Base-by-base conservation (phyloP, 1,284 basidiomycete genomes). In the Austroboletus novae-zelandiae region DNA sequence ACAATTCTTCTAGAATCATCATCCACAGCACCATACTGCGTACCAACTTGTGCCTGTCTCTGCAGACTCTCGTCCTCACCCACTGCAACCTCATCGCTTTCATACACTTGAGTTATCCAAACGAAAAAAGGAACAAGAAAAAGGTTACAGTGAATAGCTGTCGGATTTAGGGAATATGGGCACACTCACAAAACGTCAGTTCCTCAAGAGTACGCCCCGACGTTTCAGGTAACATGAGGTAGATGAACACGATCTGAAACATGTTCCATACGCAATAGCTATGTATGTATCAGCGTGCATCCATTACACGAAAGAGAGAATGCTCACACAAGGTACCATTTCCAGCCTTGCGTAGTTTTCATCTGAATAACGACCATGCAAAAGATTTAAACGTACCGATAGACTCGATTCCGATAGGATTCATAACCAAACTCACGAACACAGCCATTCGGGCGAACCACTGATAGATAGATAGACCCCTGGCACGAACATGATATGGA, bases 171-270 rank as follows among this genome's bases (percentile, higher is more conserved):
- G 27, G 27, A 27, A 27, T 9, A 27, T 1, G 11, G 11, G 11
- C 11, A 30, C 3, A 30, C 29, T 30, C 32, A 45, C 47, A 30
- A 31, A 51, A 51, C 6, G 50, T n/a, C 4, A 51, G 36, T 23
- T 51, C 50, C 13, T 51, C 45, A 2, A 48, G 41, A 27, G 45
- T 51, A 4, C 35, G 41, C n/a, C 45, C 45, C 9, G 50, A 51
- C 17, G 51, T 53, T 37, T 48, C 45, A n/a, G 53, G 40, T 5
- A 40, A 77, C 15, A 76, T 54, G 62, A 78, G 73, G 58, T 71
- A 79, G 18, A 80, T 69, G 50, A 78, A 74, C 9, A 70, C 49
- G 31, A 78, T 66, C 54, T 78, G 73, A 52, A 78, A 75, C 1
- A 62, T 61, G 4, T 77, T 64, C 60, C 71, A 40, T 23, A 40